Base-by-base conservation (phyloP, 805 yeast genomes). In the Yarrowia sp. region DNA sequence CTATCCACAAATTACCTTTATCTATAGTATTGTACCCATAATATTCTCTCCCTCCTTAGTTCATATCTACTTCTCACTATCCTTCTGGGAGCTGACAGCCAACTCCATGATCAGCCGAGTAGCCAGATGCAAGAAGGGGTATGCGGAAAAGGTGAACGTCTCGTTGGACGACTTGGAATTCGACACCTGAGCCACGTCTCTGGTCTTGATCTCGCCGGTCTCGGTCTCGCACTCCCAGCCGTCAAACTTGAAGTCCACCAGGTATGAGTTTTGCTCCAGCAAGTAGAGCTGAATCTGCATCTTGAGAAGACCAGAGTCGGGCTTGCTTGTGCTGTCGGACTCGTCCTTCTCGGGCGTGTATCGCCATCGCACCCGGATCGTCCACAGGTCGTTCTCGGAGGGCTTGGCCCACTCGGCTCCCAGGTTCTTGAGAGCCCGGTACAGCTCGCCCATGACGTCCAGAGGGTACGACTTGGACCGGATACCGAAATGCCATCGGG, bases 361-460 rank as follows among this genome's bases (percentile, higher is more conserved):
- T 74, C 82, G 86, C 98, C 98, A 94, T 68, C 97, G 84, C 16
- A 93, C 97, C 67, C 90, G 82, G 63, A 93, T 93, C 0, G 97
- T 93, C 98, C 98, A 93, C 58, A 91, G 77, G 69, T 92, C 97
- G 69, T 92, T 97, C 68, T 92, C 97, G 0, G 92, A 83, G 6
- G 98, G 97, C 68, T 87, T 86, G 9, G 94, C 89, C 98, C 98
- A 94, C 73, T 94, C 97, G 0, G 98, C 98, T 1, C 97, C 97
- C 61, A 94, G 77, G 69, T 89, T 90, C 74, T 89, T 89, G 71
- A 94, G 79, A 1, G 98, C 98, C 49, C 97, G 81, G 75, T 94
- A 94, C 44, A 94, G 92, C 72, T 94, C 99, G 25, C 97, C 97
- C 98, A 94, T 94, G 3, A 94, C 99, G 73, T 94, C 99, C 68